Percentiles rank a stretch among this genome's conserved stretches.
Evolutionary conservation across 768 basidiomycete genomes (phyloP).

Genomic region (Mycena metata): DNA sequence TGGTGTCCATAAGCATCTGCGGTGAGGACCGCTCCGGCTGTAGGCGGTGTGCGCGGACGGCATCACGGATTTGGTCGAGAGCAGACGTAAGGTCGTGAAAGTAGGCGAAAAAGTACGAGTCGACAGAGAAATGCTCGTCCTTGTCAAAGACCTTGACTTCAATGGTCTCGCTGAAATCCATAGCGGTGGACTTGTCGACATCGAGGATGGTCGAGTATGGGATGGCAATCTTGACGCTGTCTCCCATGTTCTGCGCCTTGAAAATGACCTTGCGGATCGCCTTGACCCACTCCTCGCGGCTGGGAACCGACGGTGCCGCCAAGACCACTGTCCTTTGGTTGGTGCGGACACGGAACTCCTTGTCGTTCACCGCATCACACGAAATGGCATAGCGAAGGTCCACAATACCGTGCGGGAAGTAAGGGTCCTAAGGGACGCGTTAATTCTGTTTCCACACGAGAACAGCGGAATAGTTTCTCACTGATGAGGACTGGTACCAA

Average conservation of each 20-base stretch:
- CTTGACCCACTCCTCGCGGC: conserved; percentile 96
- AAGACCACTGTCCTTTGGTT: conserved; percentile 82
- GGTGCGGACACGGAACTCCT: conserved; percentile 85
- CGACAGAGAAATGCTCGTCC: conserved; percentile 80
- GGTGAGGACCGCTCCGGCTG: conserved; percentile 50
- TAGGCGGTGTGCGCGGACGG: conserved; percentile 70
- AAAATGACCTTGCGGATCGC: conserved; percentile 94
- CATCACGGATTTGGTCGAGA: conserved; percentile 84
- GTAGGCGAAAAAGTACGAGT: conserved; percentile 96
- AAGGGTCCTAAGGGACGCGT: conserved; percentile 79
- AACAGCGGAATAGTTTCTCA: conserved; percentile 51
- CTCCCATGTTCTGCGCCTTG: conserved; percentile 96
- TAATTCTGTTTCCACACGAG: conserved; percentile 35
- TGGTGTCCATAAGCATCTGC: conserved; percentile 71
- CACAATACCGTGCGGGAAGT: conserved; percentile 97
- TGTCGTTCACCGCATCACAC: conserved; percentile 85
- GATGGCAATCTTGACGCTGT: conserved; percentile 97
- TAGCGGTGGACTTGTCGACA: conserved; percentile 87
- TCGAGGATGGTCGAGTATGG: conserved; percentile 92
- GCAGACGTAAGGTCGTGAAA: conserved; percentile 86
- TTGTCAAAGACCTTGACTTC: conserved; percentile 94
- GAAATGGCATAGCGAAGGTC: conserved; percentile 93
- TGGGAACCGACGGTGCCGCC: conserved; percentile 84
- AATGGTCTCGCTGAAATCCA: conserved; percentile 97
- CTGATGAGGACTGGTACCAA: conserved; percentile 96